Evolutionary conservation across 257 asterid genomes (phyloP).

Genomic region (Prunella vulgaris): DNA sequence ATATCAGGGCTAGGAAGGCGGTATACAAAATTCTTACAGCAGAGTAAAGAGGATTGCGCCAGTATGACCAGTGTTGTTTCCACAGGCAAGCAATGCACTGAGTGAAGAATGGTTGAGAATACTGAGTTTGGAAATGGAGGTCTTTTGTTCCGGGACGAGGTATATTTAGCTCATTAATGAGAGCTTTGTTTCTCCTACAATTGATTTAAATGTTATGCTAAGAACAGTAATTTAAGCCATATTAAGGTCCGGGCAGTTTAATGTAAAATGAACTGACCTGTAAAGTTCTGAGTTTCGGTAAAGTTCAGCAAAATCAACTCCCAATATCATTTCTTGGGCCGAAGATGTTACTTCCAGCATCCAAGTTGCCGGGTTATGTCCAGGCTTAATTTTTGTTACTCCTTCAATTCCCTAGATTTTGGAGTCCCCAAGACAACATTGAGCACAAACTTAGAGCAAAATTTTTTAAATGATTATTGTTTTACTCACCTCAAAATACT

Average conservation of each 20-base stretch:
- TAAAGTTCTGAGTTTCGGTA: slow-evolving; percentile 49
- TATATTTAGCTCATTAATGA: slow-evolving; percentile 43
- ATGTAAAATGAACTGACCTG: slow-evolving; percentile 22
- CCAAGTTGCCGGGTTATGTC: slow-evolving; percentile 66
- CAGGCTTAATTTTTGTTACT: slow-evolving; percentile 39
- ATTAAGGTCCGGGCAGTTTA: too few species aligned
- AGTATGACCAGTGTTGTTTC: slow-evolving; percentile 44
- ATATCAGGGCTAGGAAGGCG: slow-evolving; percentile 29
- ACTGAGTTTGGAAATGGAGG: slow-evolving; percentile 38
- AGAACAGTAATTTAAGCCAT: not conserved
- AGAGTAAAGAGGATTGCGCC: slow-evolving; percentile 43
- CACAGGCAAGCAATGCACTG: slow-evolving; percentile 37
- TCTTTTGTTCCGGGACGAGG: slow-evolving; percentile 47
- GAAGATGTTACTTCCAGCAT: slow-evolving; percentile 60
- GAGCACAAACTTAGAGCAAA: not conserved
- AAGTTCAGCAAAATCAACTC: slow-evolving; percentile 43
- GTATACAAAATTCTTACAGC: slow-evolving; percentile 33
- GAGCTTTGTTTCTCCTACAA: slow-evolving; percentile 44
- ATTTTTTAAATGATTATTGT: not conserved
- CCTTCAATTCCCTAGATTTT: slow-evolving; percentile 39
- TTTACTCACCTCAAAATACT: slow-evolving; percentile 46
- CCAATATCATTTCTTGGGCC: slow-evolving; percentile 42
- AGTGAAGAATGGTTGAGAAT: slow-evolving; percentile 40
- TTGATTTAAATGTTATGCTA: not conserved
- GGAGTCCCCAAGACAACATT: not conserved